Percentiles rank a stretch among this genome's conserved stretches.
These are phyloP conservation scores for Phialophora verrucosa DNA, from an alignment of 2,329 filamentous ascomycete species.

Conservation along the genomic window DNA sequence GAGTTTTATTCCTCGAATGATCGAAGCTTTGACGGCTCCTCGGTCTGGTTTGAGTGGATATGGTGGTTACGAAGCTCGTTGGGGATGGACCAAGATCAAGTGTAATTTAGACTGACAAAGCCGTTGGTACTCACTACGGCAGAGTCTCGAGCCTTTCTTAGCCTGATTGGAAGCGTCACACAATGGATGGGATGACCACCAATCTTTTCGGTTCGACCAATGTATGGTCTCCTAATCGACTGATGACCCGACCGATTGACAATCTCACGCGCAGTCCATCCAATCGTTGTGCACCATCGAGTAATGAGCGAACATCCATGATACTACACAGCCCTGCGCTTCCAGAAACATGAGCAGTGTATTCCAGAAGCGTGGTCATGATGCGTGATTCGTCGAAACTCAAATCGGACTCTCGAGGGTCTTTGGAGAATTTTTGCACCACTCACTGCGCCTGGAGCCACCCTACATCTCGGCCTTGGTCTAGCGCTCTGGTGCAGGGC, in stretches of 20 bases:
- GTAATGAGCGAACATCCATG: conserved; percentile 2
- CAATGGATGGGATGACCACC: conserved; percentile 4
- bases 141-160: background rate
- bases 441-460: conserved; percentile 12
- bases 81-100: background rate
- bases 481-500: background rate
- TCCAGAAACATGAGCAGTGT: conserved; percentile 13
- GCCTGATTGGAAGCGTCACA: conserved; percentile 11
- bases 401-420: conserved; percentile 6
- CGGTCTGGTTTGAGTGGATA: background rate
- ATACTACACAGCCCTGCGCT: background rate
- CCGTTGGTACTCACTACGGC: background rate
- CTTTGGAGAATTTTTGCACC: conserved; percentile 21
- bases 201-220: conserved; percentile 20
- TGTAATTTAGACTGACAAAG: background rate
- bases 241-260: conserved; percentile 3
- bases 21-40: background rate
- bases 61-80: background rate
- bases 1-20: background rate
- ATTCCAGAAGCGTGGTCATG: conserved; percentile 35
- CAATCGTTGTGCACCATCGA: conserved; percentile 13
- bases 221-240: conserved; percentile 6
- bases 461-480: background rate
- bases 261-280: background rate
- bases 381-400: conserved; percentile 24